phyloP scores from a whole-genome alignment of 441 rosid species.

The Flueggea neowawraea region DNA sequence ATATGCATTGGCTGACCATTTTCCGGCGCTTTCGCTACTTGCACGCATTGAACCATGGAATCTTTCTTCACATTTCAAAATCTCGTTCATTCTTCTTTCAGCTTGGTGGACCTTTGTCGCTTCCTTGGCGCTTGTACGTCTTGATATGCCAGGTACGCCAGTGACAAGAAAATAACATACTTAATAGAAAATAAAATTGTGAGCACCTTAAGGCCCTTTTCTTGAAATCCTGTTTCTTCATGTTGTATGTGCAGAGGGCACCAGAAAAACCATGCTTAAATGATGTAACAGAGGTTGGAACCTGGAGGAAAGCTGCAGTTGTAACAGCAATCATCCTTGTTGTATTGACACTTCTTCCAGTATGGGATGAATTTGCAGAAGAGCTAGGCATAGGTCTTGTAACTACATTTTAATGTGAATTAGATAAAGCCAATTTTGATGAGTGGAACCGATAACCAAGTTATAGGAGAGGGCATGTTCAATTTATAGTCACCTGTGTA shows the following conservation, averaged over 20 bases:
- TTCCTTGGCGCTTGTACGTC: constrained; percentile 95
- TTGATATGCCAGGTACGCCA: constrained; percentile 80
- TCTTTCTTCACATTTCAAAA: no score
- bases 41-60: no score
- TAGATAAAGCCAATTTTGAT: constrained; percentile 33
- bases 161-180: neutral
- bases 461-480: constrained; percentile 6
- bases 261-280: constrained; percentile 92
- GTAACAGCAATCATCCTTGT: constrained; percentile 52
- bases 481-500: constrained; percentile 11
- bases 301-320: constrained; percentile 80
- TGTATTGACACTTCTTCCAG: constrained; percentile 73
- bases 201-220: neutral
- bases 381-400: constrained; percentile 94
- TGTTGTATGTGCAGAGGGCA: constrained; percentile 53
- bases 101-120: constrained; percentile 94
- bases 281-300: constrained; percentile 91
- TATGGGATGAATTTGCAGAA: constrained; percentile 95
- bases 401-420: constrained; percentile 48
- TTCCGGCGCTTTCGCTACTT: no score
- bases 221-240: neutral
- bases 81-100: constrained; percentile 18
- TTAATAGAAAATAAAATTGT: no score
- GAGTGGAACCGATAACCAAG: no score
- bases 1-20: no score